Evolutionary conservation across 169 alveolate species (phyloP), one percentile per base, ranked within the genome.

Genomic region (Plasmodium fragile): DNA sequence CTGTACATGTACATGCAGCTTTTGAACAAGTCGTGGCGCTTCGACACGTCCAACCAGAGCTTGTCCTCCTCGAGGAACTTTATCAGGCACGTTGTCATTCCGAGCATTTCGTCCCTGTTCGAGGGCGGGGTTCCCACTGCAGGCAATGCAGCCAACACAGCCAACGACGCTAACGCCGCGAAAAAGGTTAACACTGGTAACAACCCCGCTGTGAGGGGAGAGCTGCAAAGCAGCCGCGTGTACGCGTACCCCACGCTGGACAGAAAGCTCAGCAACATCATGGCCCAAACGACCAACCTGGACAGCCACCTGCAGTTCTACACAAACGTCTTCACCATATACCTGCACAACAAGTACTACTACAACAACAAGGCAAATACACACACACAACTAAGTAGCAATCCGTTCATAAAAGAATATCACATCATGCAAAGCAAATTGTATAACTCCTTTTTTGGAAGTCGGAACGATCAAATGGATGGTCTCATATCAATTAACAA

Each of bases 351-450:
- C 28, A 87, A 87, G 72, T 87, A 87, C 45, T 87, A 87, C 55
- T 1, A 41, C 52, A 6, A 7, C 52, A 18, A 53, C 28, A n/a
- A 18, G 7, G 84, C 22, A 5, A 18, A 3, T 7, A 13, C 6
- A 22, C 41, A 16, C 16, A 22, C 28, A 10, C 30, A 73, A 11
- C 32, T 5, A 4, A 25, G 43, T 52, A 28, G 18, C 34, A 87
- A 75, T n/a, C 55, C 80, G 16, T 87, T 87, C 80, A 22, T 87
- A 2, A 77, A 28, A 1, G 93, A 87, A 55, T 87, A 77, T 77
- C 59, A 22, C 4, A 75, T 53, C 41, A 87, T 87, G 93, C 93
- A 87, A 77, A 77, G 81, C 16, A 87, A 55, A 39, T 77, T 87
- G 69, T 87, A 87, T 30, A 18, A 75, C 1, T 22, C 55, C 2